These are phyloP conservation scores for Amaranthus tricolor DNA, from an alignment of 179 eudicot species.

Conservation along the genomic window DNA sequence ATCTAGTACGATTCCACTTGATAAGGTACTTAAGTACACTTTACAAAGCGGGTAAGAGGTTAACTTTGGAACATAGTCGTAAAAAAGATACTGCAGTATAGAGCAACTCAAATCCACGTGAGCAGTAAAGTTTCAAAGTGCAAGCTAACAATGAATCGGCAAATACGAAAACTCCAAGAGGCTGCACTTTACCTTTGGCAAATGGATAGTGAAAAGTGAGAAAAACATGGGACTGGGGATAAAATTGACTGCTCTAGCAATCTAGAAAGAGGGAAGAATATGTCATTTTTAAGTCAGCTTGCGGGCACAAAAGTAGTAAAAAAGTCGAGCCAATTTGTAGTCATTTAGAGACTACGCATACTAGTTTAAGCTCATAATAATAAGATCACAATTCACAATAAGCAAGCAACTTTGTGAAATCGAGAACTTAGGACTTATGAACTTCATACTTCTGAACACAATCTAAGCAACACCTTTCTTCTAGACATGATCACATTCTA, in stretches of 20 bases:
- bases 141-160: no score
- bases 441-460: neutral
- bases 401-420: neutral
- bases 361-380: neutral
- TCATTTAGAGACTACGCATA: neutral
- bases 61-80: no score
- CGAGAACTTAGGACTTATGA: slow-evolving; percentile 1
- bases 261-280: neutral
- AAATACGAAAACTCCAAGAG: neutral
- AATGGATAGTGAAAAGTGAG: neutral
- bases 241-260: neutral
- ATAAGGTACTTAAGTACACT: no score
- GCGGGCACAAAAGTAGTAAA: neutral
- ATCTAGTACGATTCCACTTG: no score
- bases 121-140: neutral
- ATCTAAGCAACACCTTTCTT: neutral
- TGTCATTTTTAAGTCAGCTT: neutral
- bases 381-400: neutral
- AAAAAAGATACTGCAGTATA: neutral
- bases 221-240: neutral
- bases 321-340: neutral
- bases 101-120: neutral
- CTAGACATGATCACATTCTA: neutral
- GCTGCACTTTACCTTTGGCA: neutral
- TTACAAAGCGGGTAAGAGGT: no score